Evolutionary conservation across 2,329 filamentous ascomycete species (phyloP), one percentile per base, ranked within the genome.

Genomic region (Neopestalotiopsis clavispora): DNA sequence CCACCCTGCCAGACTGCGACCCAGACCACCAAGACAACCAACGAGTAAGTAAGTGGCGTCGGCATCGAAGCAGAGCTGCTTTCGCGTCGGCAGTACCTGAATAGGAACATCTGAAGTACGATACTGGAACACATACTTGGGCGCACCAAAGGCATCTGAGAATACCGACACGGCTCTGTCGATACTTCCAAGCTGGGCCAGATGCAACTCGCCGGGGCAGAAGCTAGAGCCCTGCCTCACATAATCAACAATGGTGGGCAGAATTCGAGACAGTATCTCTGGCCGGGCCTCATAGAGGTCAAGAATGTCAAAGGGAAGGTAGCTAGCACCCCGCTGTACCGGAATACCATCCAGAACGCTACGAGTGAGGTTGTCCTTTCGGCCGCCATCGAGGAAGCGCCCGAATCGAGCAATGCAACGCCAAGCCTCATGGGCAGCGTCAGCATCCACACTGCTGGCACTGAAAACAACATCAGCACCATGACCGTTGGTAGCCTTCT

Each of bases 21-120:
- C 79, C 1, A 82, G 73, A 4, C 79, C 80, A 28, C 80, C 80
- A 4, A 81, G 71, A 67, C 80, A 78, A 4, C 80, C 79, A 13
- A 81, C 75, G 0, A 81, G 75, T 17, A 81, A 73, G 68, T 81
- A 81, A 4, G 70, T 72, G 4, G 68, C 72, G 5, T 76, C 71
- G 4, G 66, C 28, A 13, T 60, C 34, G 32, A 76, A 71, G 20
- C 14, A 20, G 20, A 58, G 57, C 40, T 40, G 34, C n/a, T 28
- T 17, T 49, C 60, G 30, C 12, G 45, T 20, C 9, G 63, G 67
- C 7, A 66, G 32, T 23, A 42, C 68, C 20, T 58, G 58, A 4
- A 59, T 13, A 76, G 73, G 13, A 75, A 61, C n/a, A 75, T 68
- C 59, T 74, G 72, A 28, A 28, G 23, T 4, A 28, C 23, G 23